phyloP scores from a whole-genome alignment of 164 flowering plant species.

The Liriodendron chinense region DNA sequence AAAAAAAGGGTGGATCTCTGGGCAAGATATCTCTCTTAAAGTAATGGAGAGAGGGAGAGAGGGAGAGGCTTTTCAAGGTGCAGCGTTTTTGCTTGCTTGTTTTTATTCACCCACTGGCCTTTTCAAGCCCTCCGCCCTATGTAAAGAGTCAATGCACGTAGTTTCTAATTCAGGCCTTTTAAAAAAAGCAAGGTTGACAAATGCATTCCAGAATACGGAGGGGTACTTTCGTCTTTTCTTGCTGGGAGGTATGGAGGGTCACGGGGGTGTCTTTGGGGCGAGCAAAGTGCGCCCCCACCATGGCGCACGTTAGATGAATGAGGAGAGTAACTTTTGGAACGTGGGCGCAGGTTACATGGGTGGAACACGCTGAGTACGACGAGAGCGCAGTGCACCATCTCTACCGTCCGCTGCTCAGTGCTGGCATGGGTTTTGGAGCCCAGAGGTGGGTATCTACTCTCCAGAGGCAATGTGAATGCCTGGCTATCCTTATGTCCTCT shows the following conservation, averaged over 20 bases:
- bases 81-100: too few species aligned
- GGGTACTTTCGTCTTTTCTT: not conserved
- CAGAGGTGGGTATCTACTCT: conserved; percentile 93
- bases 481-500: conserved; percentile 90
- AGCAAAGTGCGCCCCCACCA: too few species aligned
- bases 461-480: conserved; percentile 88
- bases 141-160: conserved; percentile 4
- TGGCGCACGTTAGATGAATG: conserved; percentile 1
- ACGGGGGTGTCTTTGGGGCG: not conserved
- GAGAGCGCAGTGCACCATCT: conserved; percentile 71
- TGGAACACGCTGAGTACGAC: conserved; percentile 92
- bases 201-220: not conserved
- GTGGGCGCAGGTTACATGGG: conserved; percentile 84
- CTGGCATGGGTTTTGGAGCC: conserved; percentile 96
- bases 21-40: too few species aligned
- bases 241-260: not conserved
- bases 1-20: too few species aligned
- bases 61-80: too few species aligned
- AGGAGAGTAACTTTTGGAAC: too few species aligned
- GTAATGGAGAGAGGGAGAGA: too few species aligned
- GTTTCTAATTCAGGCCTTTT: not conserved
- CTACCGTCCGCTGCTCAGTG: conserved; percentile 62
- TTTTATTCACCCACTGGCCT: too few species aligned
- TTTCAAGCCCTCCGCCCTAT: too few species aligned
- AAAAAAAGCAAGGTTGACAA: too few species aligned